A percentile compares a stretch with the other conserved stretches of the same genome.
phyloP scores from a whole-genome alignment of 1,139 yeast genomes.

The Zygoascus meyerae region DNA sequence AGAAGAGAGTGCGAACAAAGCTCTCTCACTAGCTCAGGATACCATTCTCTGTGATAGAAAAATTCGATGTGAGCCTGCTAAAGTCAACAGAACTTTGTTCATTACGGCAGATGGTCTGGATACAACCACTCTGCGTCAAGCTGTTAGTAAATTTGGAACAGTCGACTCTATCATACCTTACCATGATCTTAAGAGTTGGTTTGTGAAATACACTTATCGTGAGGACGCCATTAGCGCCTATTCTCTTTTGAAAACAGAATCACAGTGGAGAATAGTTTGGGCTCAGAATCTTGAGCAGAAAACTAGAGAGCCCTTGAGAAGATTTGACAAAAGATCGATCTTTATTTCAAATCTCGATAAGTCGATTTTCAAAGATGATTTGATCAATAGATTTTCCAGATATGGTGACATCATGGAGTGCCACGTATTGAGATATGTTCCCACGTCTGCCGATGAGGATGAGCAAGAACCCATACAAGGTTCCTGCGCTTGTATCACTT shows the following conservation, averaged over 20 bases:
- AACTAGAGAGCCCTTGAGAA: conserved; percentile 28
- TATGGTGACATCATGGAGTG: conserved; percentile 58
- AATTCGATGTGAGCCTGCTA: conserved; percentile 84
- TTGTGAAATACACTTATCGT: conserved; percentile 72
- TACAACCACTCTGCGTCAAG: conserved; percentile 24
- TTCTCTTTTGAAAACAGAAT: conserved; percentile 36
- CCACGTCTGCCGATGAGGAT: conserved; percentile 12
- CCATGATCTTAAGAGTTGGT: conserved; percentile 46
- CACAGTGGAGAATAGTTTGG: conserved; percentile 64
- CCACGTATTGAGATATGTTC: conserved; percentile 13
- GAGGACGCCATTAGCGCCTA: conserved; percentile 89
- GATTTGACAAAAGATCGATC: conserved; percentile 64
- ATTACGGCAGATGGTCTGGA: conserved; percentile 18
- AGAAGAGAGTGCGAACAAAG: conserved; percentile 64
- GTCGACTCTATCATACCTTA: conserved; percentile 53
- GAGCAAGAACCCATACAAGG: conserved; percentile 45
- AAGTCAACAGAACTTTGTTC: conserved; percentile 80
- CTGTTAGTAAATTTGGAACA: conserved; percentile 58
- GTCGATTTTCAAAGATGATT: conserved; percentile 48
- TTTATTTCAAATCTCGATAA: conserved; percentile 69
- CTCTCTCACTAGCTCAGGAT: conserved; percentile 65
- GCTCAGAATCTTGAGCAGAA: conserved; percentile 56
- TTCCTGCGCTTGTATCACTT: conserved; percentile 68
- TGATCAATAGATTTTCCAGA: conserved; percentile 51
- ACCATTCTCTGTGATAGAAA: conserved; percentile 64